Base-by-base conservation (phyloP, 2,329 filamentous ascomycete species). In the Clarireedia sp. region DNA sequence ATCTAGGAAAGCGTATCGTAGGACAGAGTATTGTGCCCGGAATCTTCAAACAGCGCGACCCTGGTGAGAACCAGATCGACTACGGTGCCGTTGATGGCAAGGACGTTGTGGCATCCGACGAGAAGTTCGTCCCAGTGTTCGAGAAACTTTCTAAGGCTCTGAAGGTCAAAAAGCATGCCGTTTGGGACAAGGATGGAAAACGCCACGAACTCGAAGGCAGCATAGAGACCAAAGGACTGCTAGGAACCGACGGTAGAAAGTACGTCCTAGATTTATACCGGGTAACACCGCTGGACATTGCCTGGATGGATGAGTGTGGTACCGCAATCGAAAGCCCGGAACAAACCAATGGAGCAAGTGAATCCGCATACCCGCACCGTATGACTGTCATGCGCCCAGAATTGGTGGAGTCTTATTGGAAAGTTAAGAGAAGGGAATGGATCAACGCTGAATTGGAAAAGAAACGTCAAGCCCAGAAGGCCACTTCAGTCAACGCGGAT, bases 81-180 rank as follows among this genome's bases (percentile, higher is more conserved):
- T 99, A 99, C 68, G 94, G 94, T 68, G 94, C 92, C 62, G 94
- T 97, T 33, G 94, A 99, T 70, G 94, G 95, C 62, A 96, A 95
- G 73, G 94, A 99, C 63, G 82, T 95, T 24, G 89, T 99, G 51
- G 91, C 94, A 0, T 87, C 89, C 12, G 90, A 97, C 67, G 86
- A 95, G 68, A 83, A 85, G 19, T 99, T 99, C 66, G 83, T 83
- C 0, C 76, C 86, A 26, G 80, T 89, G 9, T 99, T 99, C 66
- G 84, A 89, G 68, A 90, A 95, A 75, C 80, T 99, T 33, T 96
- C 92, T 44, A 90, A 92, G 73, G 83, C 90, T 2, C 80, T 97
- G 66, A 88, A 87, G 63, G 88, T 96, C 57, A 97, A 97, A 80
- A 87, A 87, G 73, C 94, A 99, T 70, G 78, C 90, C 45, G 95